phyloP scores from a whole-genome alignment of 2,329 filamentous ascomycete genomes.

The Ustilaginoidea virens region DNA sequence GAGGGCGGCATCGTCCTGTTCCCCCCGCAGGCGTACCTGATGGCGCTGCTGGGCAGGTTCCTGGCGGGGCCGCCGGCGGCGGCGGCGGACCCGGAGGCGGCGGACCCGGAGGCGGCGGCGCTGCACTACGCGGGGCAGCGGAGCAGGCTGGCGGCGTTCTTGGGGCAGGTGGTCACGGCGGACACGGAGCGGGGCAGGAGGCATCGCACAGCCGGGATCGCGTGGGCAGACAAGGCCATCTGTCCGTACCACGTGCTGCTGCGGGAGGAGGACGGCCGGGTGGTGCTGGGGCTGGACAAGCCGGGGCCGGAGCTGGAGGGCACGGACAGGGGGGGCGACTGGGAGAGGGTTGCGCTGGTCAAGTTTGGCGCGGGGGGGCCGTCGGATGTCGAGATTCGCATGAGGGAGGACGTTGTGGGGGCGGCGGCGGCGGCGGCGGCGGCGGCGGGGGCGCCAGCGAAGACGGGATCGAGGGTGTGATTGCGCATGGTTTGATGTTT shows the following conservation, averaged over 20 bases:
- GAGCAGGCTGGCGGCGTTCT: conserved; percentile 35
- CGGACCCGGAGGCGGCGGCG: conserved; percentile 11
- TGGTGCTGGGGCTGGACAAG: conserved; percentile 40
- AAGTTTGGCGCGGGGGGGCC: conserved; percentile 35
- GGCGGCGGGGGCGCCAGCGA: too few relatives aligned
- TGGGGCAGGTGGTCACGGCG: conserved; percentile 27
- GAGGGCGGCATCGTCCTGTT: conserved; percentile 65
- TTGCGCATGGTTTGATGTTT: too few relatives aligned
- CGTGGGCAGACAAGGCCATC: conserved; percentile 48
- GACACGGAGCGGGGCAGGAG: conserved; percentile 21
- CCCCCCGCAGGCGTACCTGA: conserved; percentile 73
- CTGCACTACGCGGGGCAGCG: conserved; percentile 32
- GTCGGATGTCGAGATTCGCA: conserved; percentile 35
- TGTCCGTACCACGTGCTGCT: conserved; percentile 34
- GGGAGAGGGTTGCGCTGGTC: conserved; percentile 42
- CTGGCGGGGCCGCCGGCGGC: conserved; percentile 22
- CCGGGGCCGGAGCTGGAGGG: conserved; percentile 39
- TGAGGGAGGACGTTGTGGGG: conserved; percentile 31
- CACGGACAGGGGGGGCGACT: conserved; percentile 36
- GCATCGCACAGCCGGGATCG: conserved; percentile 28
- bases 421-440: conserved; percentile 24
- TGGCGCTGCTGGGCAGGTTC: conserved; percentile 41
- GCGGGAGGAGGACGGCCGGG: conserved; percentile 26
- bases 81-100: conserved; percentile 10
- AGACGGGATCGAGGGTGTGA: too few relatives aligned